Percentiles rank a stretch among this genome's conserved stretches.
phyloP scores from a whole-genome alignment of 2,329 filamentous ascomycete species.

The Sporothrix inflata region DNA sequence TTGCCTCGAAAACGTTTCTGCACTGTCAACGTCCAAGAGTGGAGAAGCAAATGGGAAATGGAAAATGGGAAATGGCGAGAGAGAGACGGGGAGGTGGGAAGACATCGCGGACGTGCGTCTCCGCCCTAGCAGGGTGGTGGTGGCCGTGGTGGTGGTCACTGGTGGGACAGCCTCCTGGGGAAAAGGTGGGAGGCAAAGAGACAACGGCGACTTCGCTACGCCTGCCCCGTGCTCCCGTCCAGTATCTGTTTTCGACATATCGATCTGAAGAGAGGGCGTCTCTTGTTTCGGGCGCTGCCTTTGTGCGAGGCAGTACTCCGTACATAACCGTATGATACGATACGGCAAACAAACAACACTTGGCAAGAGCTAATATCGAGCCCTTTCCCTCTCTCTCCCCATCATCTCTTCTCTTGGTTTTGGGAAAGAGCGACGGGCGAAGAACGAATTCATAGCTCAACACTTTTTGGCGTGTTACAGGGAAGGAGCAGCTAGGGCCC shows the following conservation, averaged over 20 bases:
- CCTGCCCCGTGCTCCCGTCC: not conserved
- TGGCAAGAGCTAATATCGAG: not conserved
- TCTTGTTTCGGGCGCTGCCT: not conserved
- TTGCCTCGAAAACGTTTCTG: not conserved
- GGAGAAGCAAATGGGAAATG: not conserved
- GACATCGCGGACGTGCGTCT: not conserved
- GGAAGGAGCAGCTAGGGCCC: constrained; percentile 17
- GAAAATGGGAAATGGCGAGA: not conserved
- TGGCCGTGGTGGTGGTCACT: not conserved
- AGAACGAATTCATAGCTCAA: no score
- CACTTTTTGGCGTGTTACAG: not conserved
- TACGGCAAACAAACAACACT: not conserved
- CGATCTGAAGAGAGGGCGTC: not conserved
- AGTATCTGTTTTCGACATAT: not conserved
- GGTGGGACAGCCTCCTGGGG: not conserved
- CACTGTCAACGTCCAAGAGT: not conserved
- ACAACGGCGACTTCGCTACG: not conserved
- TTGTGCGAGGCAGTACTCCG: not conserved
- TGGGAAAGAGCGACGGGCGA: not conserved
- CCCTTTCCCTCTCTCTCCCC: not conserved
- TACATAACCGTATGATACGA: no score
- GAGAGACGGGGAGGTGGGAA: not conserved
- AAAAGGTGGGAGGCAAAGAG: not conserved
- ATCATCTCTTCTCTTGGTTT: not conserved
- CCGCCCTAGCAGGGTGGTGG: not conserved